A percentile compares a stretch with the other conserved stretches of the same genome.
These are phyloP conservation scores for Erodium texanum DNA, from an alignment of 441 rosid species.

Conservation along the genomic window DNA sequence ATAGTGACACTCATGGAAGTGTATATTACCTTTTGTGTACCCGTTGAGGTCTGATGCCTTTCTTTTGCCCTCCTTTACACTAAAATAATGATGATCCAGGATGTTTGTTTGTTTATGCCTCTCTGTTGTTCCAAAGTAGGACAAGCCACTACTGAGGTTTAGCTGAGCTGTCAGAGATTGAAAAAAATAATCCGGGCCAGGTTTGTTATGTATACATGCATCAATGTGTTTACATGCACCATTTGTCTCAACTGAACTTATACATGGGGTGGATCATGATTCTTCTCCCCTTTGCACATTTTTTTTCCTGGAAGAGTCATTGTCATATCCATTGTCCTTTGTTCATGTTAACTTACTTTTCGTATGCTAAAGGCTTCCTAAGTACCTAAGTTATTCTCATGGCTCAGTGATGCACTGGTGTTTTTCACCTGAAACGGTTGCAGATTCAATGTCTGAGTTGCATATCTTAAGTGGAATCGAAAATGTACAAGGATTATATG, in stretches of 20 bases:
- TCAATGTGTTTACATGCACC: slow-evolving; percentile 7
- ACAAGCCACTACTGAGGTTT: slow-evolving; percentile 72
- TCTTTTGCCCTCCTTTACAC: slow-evolving; percentile 10
- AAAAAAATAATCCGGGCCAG: slow-evolving; percentile 88
- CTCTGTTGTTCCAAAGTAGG: slow-evolving; percentile 79
- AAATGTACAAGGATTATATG: slow-evolving; percentile 68
- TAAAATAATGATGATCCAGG: slow-evolving; percentile 29
- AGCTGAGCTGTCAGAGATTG: slow-evolving; percentile 87
- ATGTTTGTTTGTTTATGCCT: slow-evolving; percentile 84
- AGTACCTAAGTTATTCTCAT: background rate
- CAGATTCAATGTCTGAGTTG: slow-evolving; percentile 58
- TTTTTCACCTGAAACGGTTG: slow-evolving; percentile 23
- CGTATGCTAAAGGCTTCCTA: background rate
- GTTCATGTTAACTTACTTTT: background rate
- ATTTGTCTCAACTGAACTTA: background rate
- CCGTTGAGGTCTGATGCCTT: slow-evolving; percentile 7
- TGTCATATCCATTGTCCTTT: background rate
- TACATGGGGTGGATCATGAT: background rate
- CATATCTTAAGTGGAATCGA: slow-evolving; percentile 47
- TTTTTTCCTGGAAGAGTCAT: background rate
- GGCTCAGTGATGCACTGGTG: slow-evolving; percentile 5
- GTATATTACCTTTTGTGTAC: background rate
- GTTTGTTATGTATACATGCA: slow-evolving; percentile 32
- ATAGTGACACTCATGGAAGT: background rate
- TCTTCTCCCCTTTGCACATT: background rate